phyloP scores from a whole-genome alignment of 805 yeast genomes.

The Saccharomycopsis fermentans region DNA sequence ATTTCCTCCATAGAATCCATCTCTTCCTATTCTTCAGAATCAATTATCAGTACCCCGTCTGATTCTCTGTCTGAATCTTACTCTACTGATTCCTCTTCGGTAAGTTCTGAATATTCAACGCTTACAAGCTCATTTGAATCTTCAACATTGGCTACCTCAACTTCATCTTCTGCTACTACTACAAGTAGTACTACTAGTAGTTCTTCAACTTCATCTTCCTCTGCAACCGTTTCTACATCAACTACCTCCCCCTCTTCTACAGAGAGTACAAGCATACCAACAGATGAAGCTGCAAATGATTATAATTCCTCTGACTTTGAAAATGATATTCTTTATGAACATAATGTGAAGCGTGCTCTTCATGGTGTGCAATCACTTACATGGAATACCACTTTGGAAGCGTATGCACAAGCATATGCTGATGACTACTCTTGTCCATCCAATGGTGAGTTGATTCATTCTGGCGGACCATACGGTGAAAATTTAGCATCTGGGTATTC shows the following conservation, averaged over 20 bases:
- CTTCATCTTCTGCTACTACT: constrained; percentile 21
- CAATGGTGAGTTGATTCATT: constrained; percentile 47
- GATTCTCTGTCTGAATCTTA: neutral
- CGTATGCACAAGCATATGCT: constrained; percentile 49
- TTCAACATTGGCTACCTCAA: constrained; percentile 21
- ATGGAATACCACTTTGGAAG: constrained; percentile 47
- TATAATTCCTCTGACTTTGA: constrained; percentile 19
- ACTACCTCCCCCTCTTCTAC: constrained; percentile 14
- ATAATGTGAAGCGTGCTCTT: constrained; percentile 45
- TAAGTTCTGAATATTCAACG: constrained; percentile 20
- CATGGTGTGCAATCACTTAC: constrained; percentile 41
- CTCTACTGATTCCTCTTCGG: constrained; percentile 18
- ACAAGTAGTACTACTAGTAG: no score
- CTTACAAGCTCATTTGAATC: constrained; percentile 19
- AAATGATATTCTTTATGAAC: constrained; percentile 40
- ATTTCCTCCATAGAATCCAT: constrained; percentile 7
- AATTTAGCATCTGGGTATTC: constrained; percentile 66
- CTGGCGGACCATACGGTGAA: constrained; percentile 63
- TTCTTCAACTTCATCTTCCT: constrained; percentile 21
- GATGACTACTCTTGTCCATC: constrained; percentile 38
- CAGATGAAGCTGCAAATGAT: constrained; percentile 21
- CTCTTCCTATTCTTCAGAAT: constrained; percentile 19
- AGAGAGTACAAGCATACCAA: constrained; percentile 16
- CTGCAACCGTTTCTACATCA: constrained; percentile 15
- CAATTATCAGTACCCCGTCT: neutral